Evolutionary conservation across 1,284 basidiomycete genomes (phyloP).

Genomic region (Gymnopus androsaceus): DNA sequence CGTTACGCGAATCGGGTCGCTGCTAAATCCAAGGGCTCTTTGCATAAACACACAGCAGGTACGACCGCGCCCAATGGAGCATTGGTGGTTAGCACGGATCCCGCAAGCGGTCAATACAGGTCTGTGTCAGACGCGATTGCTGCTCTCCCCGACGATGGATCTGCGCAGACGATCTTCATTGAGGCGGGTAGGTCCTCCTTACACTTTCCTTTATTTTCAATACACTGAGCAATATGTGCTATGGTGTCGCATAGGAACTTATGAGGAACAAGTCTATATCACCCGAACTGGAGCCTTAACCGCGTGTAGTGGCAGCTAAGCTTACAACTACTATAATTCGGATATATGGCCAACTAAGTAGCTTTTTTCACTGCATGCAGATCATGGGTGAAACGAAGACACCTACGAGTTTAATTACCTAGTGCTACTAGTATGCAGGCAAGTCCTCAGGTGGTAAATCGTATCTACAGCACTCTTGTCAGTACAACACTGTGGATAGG

Average conservation of each 20-base stretch:
- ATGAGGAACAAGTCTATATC: slow-evolving; percentile 5
- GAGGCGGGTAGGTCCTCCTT: too few species aligned
- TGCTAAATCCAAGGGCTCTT: neutral
- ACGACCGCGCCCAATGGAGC: slow-evolving; percentile 22
- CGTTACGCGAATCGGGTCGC: neutral
- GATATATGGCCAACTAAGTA: neutral
- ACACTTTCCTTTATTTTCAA: too few species aligned
- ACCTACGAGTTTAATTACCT: too few species aligned
- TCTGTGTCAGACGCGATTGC: slow-evolving; percentile 31
- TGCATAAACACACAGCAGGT: slow-evolving; percentile 18
- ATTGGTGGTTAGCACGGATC: slow-evolving; percentile 27
- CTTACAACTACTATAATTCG: neutral
- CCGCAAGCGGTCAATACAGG: slow-evolving; percentile 27
- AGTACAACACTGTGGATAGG: too few species aligned
- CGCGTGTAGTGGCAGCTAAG: too few species aligned
- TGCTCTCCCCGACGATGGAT: slow-evolving; percentile 29
- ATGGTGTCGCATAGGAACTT: too few species aligned
- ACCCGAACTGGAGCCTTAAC: neutral
- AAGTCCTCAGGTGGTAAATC: too few species aligned
- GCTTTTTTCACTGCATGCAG: neutral
- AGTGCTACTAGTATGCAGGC: too few species aligned
- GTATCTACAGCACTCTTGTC: too few species aligned
- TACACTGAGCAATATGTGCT: too few species aligned
- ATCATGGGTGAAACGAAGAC: slow-evolving; percentile 31
- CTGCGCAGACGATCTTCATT: slow-evolving; percentile 31